A percentile compares a stretch with the other conserved stretches of the same genome.
Conservation (phyloP, 345 rosid species). For the Euphorbia tirucalli region DNA sequence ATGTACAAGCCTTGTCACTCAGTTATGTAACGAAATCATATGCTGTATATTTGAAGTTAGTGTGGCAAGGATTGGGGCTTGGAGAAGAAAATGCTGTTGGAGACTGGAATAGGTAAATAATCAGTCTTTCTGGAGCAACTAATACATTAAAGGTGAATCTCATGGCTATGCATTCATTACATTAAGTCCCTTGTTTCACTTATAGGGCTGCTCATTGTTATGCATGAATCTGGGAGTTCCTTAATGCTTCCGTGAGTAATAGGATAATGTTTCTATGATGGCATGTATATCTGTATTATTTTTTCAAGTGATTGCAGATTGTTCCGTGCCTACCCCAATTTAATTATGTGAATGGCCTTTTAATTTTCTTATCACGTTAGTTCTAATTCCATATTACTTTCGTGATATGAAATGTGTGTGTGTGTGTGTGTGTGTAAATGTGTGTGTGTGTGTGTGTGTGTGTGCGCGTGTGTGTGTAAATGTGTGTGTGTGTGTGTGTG, state of each 20-base stretch:
- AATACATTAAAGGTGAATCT: neutral
- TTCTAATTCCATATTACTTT: too few species aligned
- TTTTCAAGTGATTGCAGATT: neutral
- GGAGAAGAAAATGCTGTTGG: constrained; percentile 72
- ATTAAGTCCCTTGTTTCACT: neutral
- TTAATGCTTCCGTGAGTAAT: neutral
- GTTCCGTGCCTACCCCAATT: neutral
- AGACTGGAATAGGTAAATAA: constrained; percentile 69
- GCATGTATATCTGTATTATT: neutral
- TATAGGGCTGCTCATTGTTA: neutral
- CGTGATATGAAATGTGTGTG: too few species aligned
- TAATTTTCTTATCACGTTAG: neutral
- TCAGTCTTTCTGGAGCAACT: neutral
- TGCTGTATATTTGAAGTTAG: constrained; percentile 48
- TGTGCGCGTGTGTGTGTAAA: too few species aligned
- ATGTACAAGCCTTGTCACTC: neutral
- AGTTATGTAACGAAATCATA: neutral
- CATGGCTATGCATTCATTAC: neutral
- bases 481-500: too few species aligned
- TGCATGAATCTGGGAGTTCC: neutral
- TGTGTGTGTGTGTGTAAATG: too few species aligned
- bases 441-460: too few species aligned
- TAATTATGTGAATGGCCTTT: neutral
- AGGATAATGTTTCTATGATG: neutral
- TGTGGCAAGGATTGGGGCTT: constrained; percentile 93